Percentiles rank a stretch among this genome's conserved stretches.
These are phyloP conservation scores for Arachnomyces sp. DNA, from an alignment of 2,329 filamentous ascomycete genomes.

Conservation along the genomic window DNA sequence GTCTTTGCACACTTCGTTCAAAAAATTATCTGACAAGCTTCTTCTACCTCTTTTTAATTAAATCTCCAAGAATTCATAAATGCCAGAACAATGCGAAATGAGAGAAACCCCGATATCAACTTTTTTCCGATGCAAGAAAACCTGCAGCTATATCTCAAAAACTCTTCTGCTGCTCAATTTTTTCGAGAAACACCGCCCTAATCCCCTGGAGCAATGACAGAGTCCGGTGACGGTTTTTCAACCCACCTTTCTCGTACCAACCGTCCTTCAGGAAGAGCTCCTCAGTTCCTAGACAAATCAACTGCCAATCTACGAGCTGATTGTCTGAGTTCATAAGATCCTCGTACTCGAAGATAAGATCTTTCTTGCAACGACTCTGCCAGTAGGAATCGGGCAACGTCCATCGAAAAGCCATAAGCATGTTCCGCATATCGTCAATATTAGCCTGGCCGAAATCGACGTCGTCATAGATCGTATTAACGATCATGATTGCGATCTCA, in stretches of 20 bases:
- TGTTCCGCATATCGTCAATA: slow-evolving; percentile 7
- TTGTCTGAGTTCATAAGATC: slow-evolving; percentile 6
- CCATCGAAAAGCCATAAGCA: slow-evolving; percentile 9
- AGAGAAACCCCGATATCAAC: no score
- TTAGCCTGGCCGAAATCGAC: no score
- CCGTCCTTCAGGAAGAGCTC: slow-evolving; percentile 2
- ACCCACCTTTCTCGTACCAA: neutral
- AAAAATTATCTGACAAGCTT: no score
- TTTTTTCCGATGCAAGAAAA: no score
- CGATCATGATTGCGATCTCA: no score
- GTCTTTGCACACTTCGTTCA: no score
- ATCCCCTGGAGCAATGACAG: neutral
- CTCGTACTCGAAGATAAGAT: slow-evolving; percentile 10
- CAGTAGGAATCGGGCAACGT: slow-evolving; percentile 9
- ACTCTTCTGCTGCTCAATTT: neutral
- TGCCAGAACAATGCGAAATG: no score
- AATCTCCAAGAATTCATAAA: no score
- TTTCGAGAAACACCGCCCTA: neutral
- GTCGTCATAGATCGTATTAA: no score
- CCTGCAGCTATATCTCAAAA: no score
- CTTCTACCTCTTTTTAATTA: no score
- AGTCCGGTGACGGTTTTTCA: neutral
- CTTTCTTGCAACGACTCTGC: slow-evolving; percentile 8
- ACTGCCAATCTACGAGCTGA: slow-evolving; percentile 8
- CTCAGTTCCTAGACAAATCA: slow-evolving; percentile 8